Conservation (phyloP, 805 yeast genomes). For the Metschnikowia arizonensis region DNA sequence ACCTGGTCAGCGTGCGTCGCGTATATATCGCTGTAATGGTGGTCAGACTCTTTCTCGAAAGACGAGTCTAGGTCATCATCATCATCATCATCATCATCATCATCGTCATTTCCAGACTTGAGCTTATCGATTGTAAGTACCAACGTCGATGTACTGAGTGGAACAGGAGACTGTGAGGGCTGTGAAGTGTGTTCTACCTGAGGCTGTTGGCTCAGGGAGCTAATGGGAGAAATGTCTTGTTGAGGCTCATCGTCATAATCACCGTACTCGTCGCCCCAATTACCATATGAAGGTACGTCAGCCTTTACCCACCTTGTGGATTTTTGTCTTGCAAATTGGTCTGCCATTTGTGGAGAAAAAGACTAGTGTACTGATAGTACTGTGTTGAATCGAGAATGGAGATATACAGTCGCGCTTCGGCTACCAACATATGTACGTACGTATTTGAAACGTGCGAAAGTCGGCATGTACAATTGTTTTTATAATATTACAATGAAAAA, state of each 20-base stretch:
- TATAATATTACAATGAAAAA: no score
- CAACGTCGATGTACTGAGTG: slow-evolving; percentile 16
- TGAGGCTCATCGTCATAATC: slow-evolving; percentile 28
- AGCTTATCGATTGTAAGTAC: slow-evolving; percentile 34
- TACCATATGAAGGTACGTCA: slow-evolving; percentile 40
- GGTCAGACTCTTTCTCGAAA: neutral
- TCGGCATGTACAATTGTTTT: neutral
- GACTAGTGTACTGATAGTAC: neutral
- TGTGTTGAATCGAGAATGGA: neutral
- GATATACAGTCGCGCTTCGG: slow-evolving; percentile 3
- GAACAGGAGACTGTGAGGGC: neutral
- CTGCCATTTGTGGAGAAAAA: slow-evolving; percentile 20
- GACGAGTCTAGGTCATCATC: slow-evolving; percentile 11
- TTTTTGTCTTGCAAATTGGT: slow-evolving; percentile 39
- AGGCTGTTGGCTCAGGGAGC: neutral
- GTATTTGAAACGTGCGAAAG: slow-evolving; percentile 6
- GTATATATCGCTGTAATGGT: neutral
- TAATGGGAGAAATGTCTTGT: slow-evolving; percentile 3
- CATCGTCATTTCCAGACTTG: neutral
- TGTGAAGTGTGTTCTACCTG: neutral
- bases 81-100: slow-evolving; percentile 1
- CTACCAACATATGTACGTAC: neutral
- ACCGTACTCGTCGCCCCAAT: slow-evolving; percentile 38
- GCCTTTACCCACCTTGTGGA: slow-evolving; percentile 44
- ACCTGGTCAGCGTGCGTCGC: neutral